A percentile compares a stretch with the other conserved stretches of the same genome.
phyloP scores from a whole-genome alignment of 176 grass and related monocot genomes.

The Dactylis glomerata region DNA sequence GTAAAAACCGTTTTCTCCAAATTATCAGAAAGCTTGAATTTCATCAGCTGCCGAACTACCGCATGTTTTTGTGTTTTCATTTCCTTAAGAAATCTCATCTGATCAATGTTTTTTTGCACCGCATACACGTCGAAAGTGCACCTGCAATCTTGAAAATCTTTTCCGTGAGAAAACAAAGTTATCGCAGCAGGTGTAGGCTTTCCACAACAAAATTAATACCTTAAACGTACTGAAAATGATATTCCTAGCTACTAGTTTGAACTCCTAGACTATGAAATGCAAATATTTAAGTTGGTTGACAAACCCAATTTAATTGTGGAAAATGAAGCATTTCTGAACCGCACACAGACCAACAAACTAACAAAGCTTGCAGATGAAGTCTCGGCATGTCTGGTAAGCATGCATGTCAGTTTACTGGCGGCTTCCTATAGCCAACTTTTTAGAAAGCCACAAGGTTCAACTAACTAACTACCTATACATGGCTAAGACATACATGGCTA shows the following conservation, averaged over 20 bases:
- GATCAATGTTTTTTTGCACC: not conserved
- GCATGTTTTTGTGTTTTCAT: not conserved
- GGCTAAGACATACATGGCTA: not conserved
- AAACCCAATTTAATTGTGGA: not conserved
- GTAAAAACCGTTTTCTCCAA: not conserved
- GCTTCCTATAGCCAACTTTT: conserved; percentile 14
- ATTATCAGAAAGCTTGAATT: not conserved
- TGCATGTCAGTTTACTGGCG: conserved; percentile 17
- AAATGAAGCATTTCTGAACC: not conserved
- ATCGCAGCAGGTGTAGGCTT: not conserved
- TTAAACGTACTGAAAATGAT: conserved; percentile 6
- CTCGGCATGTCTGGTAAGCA: conserved; percentile 25
- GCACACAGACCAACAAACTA: not conserved
- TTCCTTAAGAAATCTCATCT: not conserved
- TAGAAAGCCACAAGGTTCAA: not conserved
- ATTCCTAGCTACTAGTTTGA: not conserved
- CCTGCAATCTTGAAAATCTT: not conserved
- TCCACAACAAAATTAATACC: conserved; percentile 9
- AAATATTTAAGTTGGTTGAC: too few relatives aligned
- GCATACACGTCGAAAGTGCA: not conserved
- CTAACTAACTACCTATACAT: not conserved
- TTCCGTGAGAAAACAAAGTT: not conserved
- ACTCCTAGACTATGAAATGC: too few relatives aligned
- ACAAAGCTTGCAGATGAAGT: conserved; percentile 34
- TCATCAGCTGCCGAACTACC: not conserved